phyloP scores from a whole-genome alignment of 805 yeast genomes.

The Clavispora vitiphila region DNA sequence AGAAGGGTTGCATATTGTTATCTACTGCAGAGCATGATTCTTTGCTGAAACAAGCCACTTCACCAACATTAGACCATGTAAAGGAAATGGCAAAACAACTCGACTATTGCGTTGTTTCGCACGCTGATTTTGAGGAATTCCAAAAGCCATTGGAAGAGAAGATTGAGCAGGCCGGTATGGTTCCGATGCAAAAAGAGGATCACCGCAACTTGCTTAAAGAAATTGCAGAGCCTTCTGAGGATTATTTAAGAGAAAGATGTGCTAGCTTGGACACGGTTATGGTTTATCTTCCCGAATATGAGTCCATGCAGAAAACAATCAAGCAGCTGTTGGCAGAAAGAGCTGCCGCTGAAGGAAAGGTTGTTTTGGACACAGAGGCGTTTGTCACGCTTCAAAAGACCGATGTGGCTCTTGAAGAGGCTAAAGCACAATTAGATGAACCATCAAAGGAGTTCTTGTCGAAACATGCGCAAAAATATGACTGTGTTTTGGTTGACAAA shows the following conservation, averaged over 20 bases:
- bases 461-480: constrained; percentile 4
- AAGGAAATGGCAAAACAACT: constrained; percentile 2
- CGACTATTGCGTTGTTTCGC: constrained; percentile 1
- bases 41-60: constrained; percentile 7
- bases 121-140: not conserved
- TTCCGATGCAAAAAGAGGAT: constrained; percentile 6
- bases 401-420: constrained; percentile 5
- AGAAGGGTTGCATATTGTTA: constrained; percentile 2
- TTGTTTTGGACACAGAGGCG: constrained; percentile 11
- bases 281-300: constrained; percentile 10
- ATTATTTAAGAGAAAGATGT: constrained; percentile 3
- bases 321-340: constrained; percentile 9
- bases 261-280: constrained; percentile 4
- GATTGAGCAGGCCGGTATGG: constrained; percentile 7
- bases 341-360: constrained; percentile 16
- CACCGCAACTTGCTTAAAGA: constrained; percentile 3
- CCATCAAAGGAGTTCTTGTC: constrained; percentile 8
- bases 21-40: constrained; percentile 6
- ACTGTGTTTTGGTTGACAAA: constrained; percentile 4
- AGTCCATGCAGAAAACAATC: constrained; percentile 7
- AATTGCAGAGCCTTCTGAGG: not conserved
- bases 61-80: constrained; percentile 5
- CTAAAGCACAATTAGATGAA: constrained; percentile 3
- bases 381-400: constrained; percentile 10
- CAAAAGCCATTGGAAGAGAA: constrained; percentile 8